Evolutionary conservation across 345 rosid species (phyloP), one percentile per base, ranked within the genome.

Genomic region (Populus simonii): DNA sequence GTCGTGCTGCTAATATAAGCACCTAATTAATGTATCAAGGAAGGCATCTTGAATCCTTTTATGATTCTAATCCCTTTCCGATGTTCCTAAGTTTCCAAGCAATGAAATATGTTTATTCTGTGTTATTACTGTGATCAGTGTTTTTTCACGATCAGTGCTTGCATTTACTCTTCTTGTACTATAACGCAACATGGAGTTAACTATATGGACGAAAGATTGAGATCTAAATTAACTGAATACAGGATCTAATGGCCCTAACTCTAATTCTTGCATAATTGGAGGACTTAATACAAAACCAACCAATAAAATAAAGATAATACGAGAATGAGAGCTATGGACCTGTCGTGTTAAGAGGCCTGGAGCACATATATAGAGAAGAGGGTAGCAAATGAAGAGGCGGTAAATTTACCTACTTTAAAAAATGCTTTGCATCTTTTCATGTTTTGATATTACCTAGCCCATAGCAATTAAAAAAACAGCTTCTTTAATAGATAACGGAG

Each of bases 1-100:
- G 36, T 3, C 33, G 33, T 73, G 71, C 57, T 67, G 53, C 51
- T 55, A 53, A 0, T 51, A 53, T 63, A 62, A 74, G 77, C 77
- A 74, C 43, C 7, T 41, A 29, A 47, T 25, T 20, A 10, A 10
- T 57, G 71, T 63, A 35, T n/a, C 11, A 25, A 20, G 65, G 49
- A 38, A 68, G 27, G 16, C 22, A n/a, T 27, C n/a, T 11, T 22
- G 71, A 78, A 71, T 78, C 80, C 6, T 72, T 68, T 62, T 74
- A 78, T 45, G 47, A 74, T 63, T 33, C 27, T 29, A 3, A 59
- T 59, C 29, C 29, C 15, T 59, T 10, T 11, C 65, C 8, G 13
- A 59, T n/a, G 63, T 3, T 51, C 36, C 39, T 25, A 66, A 20
- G 31, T 61, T 25, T 61, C 53, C 47, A 47, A 27, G 74, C 29